Conservation (phyloP, 305 asterid species). For the Solanum hybrid region DNA sequence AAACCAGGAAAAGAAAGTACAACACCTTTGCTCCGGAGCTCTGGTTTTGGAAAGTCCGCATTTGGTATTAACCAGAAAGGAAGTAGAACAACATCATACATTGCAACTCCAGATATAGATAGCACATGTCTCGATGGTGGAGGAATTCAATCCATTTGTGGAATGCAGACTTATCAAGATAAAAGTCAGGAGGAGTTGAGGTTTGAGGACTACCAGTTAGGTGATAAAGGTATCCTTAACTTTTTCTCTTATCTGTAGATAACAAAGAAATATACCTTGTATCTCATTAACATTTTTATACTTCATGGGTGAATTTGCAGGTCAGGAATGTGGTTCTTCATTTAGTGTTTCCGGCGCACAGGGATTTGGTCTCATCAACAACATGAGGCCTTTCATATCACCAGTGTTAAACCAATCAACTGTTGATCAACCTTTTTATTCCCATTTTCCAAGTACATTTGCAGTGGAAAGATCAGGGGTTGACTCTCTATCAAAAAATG, state of each 20-base stretch:
- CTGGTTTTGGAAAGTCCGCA: background rate
- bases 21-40: background rate
- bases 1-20: background rate
- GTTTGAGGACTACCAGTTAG: background rate
- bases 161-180: background rate
- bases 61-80: background rate
- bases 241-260: background rate
- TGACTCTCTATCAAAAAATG: background rate
- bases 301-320: conserved; percentile 2
- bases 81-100: background rate
- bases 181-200: background rate
- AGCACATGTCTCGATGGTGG: background rate
- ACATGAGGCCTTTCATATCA: background rate
- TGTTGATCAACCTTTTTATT: background rate
- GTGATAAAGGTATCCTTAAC: background rate
- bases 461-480: background rate
- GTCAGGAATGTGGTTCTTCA: background rate
- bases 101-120: background rate
- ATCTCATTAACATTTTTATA: background rate
- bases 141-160: background rate
- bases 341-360: background rate
- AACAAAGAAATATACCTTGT: background rate
- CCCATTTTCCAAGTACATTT: background rate
- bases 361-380: background rate
- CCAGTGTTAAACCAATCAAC: background rate